phyloP scores from a whole-genome alignment of 2,329 filamentous ascomycete genomes.

The Verticillium isaacii region DNA sequence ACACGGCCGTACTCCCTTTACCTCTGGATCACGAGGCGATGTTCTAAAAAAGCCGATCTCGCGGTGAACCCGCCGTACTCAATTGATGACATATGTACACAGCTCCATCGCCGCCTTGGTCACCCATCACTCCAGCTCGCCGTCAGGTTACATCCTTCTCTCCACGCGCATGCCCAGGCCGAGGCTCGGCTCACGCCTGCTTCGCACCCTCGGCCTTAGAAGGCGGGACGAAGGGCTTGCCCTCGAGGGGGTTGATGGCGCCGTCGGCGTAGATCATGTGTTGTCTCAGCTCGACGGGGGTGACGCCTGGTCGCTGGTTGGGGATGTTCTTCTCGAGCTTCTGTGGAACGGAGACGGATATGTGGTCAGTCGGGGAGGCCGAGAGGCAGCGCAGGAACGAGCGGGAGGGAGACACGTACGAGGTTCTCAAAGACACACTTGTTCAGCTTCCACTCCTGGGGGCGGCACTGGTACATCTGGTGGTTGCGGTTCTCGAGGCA shows the following conservation, averaged over 20 bases:
- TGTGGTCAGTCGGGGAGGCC: not conserved
- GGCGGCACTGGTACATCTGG: conserved; percentile 92
- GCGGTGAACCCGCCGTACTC: not conserved
- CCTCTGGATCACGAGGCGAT: not conserved
- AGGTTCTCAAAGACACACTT: conserved; percentile 94
- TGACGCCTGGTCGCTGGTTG: conserved; percentile 63
- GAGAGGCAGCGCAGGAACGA: not conserved
- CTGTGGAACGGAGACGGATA: conserved; percentile 34
- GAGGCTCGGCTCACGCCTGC: conserved; percentile 6
- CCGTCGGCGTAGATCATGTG: conserved; percentile 58
- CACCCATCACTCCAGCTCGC: not conserved
- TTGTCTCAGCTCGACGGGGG: conserved; percentile 69
- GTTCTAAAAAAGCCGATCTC: not conserved
- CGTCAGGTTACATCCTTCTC: conserved; percentile 7
- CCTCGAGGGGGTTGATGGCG: conserved; percentile 35
- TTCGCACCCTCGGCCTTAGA: conserved; percentile 12
- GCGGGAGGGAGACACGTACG: conserved; percentile 52
- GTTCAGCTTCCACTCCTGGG: conserved; percentile 84
- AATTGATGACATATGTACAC: conserved; percentile 16
- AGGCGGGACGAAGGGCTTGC: conserved; percentile 34
- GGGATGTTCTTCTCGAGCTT: conserved; percentile 79
- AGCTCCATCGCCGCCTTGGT: conserved; percentile 9
- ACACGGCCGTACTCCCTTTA: not conserved
- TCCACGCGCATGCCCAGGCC: conserved; percentile 1
- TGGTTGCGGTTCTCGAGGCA: conserved; percentile 98